Evolutionary conservation across 441 rosid species (phyloP).

Genomic region (Biscutella laevigata): DNA sequence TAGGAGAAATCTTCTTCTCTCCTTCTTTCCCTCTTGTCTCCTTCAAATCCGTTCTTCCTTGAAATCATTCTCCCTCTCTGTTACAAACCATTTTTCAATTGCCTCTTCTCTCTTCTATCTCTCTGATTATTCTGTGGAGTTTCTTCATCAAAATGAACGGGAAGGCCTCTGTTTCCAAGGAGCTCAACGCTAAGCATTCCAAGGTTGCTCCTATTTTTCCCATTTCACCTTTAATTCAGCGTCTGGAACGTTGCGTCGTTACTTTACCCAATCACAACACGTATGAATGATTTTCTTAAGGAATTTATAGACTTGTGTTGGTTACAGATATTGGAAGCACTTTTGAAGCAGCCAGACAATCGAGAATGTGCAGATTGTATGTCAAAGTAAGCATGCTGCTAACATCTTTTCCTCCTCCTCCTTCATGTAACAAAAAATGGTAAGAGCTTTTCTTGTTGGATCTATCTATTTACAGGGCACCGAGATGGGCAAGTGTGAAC

Average conservation of each 20-base stretch:
- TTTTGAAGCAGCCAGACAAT: slow-evolving; percentile 56
- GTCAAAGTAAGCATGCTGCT: slow-evolving; percentile 40
- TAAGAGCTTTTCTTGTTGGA: slow-evolving; percentile 13
- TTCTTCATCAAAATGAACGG: slow-evolving; percentile 39
- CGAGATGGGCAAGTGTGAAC: slow-evolving; percentile 89
- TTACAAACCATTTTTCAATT: slow-evolving; percentile 8
- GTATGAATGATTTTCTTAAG: background rate
- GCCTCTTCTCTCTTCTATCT: background rate
- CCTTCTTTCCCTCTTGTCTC: slow-evolving; percentile 18
- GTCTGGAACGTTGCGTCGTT: background rate
- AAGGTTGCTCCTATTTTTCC: slow-evolving; percentile 37
- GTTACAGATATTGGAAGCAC: slow-evolving; percentile 63
- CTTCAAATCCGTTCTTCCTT: slow-evolving; percentile 33
- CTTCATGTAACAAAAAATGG: background rate
- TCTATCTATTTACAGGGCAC: slow-evolving; percentile 42
- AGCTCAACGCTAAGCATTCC: slow-evolving; percentile 60
- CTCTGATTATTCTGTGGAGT: no score
- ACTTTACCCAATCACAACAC: background rate
- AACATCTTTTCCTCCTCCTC: background rate
- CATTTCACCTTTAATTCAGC: background rate
- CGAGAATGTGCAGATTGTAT: slow-evolving; percentile 74
- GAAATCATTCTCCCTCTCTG: slow-evolving; percentile 10
- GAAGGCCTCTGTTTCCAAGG: slow-evolving; percentile 68
- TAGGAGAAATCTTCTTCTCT: slow-evolving; percentile 9
- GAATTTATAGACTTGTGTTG: background rate